These are phyloP conservation scores for Acer saccharum DNA, from an alignment of 345 rosid species.

Conservation along the genomic window DNA sequence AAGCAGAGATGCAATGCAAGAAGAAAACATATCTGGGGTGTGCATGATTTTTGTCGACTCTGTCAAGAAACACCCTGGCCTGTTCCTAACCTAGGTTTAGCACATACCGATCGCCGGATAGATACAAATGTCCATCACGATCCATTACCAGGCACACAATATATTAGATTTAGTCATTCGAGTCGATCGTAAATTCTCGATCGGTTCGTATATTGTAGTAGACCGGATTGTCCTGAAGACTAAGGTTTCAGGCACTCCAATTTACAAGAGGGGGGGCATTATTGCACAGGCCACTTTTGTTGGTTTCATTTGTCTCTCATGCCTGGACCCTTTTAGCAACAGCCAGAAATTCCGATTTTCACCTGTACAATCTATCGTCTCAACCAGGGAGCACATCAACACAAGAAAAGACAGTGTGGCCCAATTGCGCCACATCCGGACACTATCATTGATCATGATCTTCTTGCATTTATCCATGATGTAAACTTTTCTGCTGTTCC, in stretches of 20 bases:
- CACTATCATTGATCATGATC: conserved; percentile 2
- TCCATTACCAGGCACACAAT: background rate
- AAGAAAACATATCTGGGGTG: background rate
- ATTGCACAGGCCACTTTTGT: background rate
- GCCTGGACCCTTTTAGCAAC: background rate
- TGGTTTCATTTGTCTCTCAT: background rate
- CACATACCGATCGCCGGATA: background rate
- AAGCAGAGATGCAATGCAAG: background rate
- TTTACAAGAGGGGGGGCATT: no score
- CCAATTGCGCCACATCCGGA: background rate
- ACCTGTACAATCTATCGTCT: background rate
- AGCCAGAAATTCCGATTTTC: background rate
- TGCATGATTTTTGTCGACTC: conserved; percentile 19
- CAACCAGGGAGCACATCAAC: background rate
- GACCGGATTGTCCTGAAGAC: no score
- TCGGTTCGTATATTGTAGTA: no score
- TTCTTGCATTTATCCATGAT: background rate
- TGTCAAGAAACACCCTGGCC: conserved; percentile 14
- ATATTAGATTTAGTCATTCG: background rate
- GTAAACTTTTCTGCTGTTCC: background rate
- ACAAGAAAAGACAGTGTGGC: background rate
- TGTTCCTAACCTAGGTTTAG: background rate
- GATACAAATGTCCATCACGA: background rate
- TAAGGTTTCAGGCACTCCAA: no score
- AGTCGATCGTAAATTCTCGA: background rate